Evolutionary conservation across 768 basidiomycete species (phyloP), one percentile per base, ranked within the genome.

Genomic region (Amanita jacksonii): DNA sequence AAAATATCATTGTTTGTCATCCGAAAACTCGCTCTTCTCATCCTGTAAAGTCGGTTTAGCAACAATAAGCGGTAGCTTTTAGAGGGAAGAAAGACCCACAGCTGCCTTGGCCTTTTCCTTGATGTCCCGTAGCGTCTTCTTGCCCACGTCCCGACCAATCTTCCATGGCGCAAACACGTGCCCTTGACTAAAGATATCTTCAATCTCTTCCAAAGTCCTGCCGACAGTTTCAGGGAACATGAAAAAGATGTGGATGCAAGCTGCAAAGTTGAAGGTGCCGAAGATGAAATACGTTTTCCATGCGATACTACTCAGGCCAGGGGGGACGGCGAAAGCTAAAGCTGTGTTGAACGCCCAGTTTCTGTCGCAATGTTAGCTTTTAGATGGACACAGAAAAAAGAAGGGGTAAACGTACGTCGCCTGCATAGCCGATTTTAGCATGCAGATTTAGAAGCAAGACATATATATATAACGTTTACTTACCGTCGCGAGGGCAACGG

Each of bases 241-340:
- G 72, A 87, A 85, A 54, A 81, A 65, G 47, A 86, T 66, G 52
- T 85, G 83, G 41, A 85, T 62, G 57, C 72, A 79, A 1, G 77
- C 79, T 1, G 78, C 76, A 47, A 81, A 77, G 67, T 84, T 83
- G 74, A 85, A 85, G 8, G 81, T 62, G 7, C 79, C 82, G 55
- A 86, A 85, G 58, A 85, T 77, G 61, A 84, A 84, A 62, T 85
- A 86, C 2, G 69, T 85, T 62, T 76, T 81, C 72, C 77, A 81
- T 12, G 79, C 81, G 48, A 87, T 84, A 51, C 51, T 67, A 22
- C 73, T 59, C 38, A 87, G 72, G 5, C 74, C 76, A 0, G 85
- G 82, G 1, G 85, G 85, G 1, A 85, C 82, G 6, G 81, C 81
- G 65, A 76, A 85, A 0, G 81, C 81, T 45, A 85, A 72, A 10